Evolutionary conservation across 257 asterid species (phyloP).

Genomic region (Solanum etuberosum): DNA sequence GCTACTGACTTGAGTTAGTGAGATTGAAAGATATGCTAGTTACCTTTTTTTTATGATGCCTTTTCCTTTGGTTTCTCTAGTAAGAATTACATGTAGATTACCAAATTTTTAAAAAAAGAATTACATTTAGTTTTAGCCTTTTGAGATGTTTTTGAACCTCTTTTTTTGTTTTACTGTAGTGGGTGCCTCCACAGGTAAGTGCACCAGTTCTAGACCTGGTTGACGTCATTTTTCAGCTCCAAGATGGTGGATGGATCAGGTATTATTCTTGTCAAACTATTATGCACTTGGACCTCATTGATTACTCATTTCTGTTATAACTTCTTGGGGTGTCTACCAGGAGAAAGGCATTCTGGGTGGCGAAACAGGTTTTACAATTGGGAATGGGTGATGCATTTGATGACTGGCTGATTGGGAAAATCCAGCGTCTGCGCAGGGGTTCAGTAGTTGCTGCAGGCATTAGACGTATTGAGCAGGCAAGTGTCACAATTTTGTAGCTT

Average conservation of each 20-base stretch:
- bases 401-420: conserved; percentile 95
- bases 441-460: conserved; percentile 88
- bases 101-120: neutral
- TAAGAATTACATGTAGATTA: neutral
- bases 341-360: conserved; percentile 98
- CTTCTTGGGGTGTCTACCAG: conserved; percentile 18
- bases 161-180: conserved; percentile 37
- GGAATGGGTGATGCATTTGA: conserved; percentile 99
- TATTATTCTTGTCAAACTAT: conserved; percentile 3
- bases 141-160: conserved; percentile 7
- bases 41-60: neutral
- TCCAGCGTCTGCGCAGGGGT: conserved; percentile 76
- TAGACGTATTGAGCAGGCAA: conserved; percentile 79
- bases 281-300: neutral
- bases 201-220: conserved; percentile 79
- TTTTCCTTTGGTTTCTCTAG: neutral
- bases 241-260: conserved; percentile 99
- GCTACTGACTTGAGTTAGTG: neutral
- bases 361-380: conserved; percentile 88
- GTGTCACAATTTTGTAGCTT: neutral
- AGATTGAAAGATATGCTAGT: neutral
- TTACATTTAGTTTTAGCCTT: neutral
- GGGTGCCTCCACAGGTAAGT: conserved; percentile 89
- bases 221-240: conserved; percentile 82
- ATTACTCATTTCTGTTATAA: neutral